Evolutionary conservation across 2,329 filamentous ascomycete species (phyloP), one percentile per base, ranked within the genome.

Genomic region (Colletotrichum tropicicola): DNA sequence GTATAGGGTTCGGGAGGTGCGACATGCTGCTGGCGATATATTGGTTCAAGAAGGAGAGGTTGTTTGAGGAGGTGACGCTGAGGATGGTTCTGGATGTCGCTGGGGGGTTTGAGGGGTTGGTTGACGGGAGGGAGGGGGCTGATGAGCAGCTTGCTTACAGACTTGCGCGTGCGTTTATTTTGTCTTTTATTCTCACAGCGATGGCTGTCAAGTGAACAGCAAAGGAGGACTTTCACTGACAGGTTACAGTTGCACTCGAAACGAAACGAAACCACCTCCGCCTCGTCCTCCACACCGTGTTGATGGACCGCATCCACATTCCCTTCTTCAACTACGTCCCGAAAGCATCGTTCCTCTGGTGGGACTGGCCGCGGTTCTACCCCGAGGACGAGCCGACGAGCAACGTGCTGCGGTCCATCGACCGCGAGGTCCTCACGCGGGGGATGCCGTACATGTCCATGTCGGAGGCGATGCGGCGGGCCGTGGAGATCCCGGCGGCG

Each of bases 21-120:
- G 45, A 52, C 6, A 12, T 64, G 17, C 3, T 60, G 3, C n/a
- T 64, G 8, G 60, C 60, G 12, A 19, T 28, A 2, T 64, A 60
- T 12, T 64, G 60, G 56, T 54, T 54, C 10, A 53, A 37, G 10
- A 28, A 43, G 5, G 56, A 43, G 15, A 15, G 21, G 6, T 48
- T 47, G 6, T 65, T 61, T 32, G 48, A 23, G 37, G 5, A 25
- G 48, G 27, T 30, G 0, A 60, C 56, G 7, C 15, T 28, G 35
- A 10, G 19, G n/a, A 15, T 65, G 12, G 13, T 65, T 0, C 2
- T 6, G 25, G 30, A 54, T 12, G 27, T 45, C 4, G 25, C 28
- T 3, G 39, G 25, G 12, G 47, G 47, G 15, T 63, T 37, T n/a
- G 17, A 27, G 7, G 37, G 10, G 4, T 8, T 63, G 28, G 30